Base-by-base conservation (phyloP, 2,329 filamentous ascomycete species). In the Colletotrichum incanum region DNA sequence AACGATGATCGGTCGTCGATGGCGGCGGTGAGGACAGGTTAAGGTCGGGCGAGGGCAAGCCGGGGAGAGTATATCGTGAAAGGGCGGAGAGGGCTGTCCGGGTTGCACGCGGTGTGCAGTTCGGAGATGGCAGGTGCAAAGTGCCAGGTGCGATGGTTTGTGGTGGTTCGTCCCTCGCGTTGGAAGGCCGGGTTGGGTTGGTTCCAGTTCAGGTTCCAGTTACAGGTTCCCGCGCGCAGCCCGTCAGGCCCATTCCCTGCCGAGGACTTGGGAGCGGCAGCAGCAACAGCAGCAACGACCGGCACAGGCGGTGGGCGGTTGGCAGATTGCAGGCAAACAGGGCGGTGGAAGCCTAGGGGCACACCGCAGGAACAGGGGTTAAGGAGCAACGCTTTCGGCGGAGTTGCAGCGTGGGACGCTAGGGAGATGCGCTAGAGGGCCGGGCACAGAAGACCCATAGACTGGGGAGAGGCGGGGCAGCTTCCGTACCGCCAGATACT, bases 21-120 rank as follows among this genome's bases (percentile, higher is more conserved):
- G 47, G 45, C 28, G 41, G 54, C 23, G 28, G 54, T 54, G 20
- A 61, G 41, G 45, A 84, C 76, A 76, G 77, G 75, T 77, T 77
- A 80, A 82, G 82, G 81, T 75, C 77, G 78, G 76, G 71, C 54
- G 9, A n/a, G 31, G 16, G 41, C 18, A 58, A 34, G 34, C 28
- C 50, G 50, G 28, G 43, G 47, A 20, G 23, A 26, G 28, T 12
- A 37, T 39, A 23, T 63, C 16, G 45, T 26, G n/a, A 6, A 34
- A 28, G 37, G 14, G 37, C 12, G 55, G 55, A 28, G 37, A 41
- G n/a, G 45, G 7, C 5, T 6, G 26, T 41, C 28, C n/a, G 20
- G n/a, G 31, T n/a, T 14, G 37, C 55, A 58, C 23, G 16, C 55
- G 60, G n/a, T 28, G 47, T 52, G 47, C 47, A 41, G 60, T 8